Percentiles rank a stretch among this genome's conserved stretches.
Evolutionary conservation across 1,139 yeast genomes (phyloP).

Genomic region (Suhomyces bribrorum): DNA sequence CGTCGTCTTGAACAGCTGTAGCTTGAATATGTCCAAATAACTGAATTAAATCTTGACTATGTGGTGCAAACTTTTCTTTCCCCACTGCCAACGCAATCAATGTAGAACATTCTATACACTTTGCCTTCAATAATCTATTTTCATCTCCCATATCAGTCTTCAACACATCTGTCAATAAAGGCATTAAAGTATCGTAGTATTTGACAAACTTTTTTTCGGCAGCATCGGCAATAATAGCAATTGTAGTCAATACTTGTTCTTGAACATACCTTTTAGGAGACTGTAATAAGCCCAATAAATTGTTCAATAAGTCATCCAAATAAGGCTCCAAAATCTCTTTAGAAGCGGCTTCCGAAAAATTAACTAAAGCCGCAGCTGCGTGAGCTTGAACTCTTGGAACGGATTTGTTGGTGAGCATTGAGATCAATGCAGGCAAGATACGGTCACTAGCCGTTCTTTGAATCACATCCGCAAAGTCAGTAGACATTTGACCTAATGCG

Average conservation of each 20-base stretch:
- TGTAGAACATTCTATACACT: conserved; percentile 94
- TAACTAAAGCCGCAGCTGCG: conserved; percentile 97
- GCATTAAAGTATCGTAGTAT: conserved; percentile 95
- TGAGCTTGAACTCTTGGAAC: conserved; percentile 96
- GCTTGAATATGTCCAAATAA: conserved; percentile 75
- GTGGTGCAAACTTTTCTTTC: conserved; percentile 79
- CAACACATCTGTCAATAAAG: conserved; percentile 77
- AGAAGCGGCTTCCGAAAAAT: conserved; percentile 89
- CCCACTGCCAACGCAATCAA: conserved; percentile 97
- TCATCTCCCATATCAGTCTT: conserved; percentile 78
- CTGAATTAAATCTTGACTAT: conserved; percentile 72
- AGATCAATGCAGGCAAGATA: conserved; percentile 84
- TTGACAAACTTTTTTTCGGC: conserved; percentile 86
- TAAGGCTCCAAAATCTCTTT: conserved; percentile 88
- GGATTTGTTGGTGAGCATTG: conserved; percentile 67
- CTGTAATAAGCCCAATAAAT: conserved; percentile 65
- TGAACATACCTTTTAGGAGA: conserved; percentile 92
- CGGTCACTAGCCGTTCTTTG: conserved; percentile 79
- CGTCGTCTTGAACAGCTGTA: conserved; percentile 60
- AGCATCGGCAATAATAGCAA: conserved; percentile 98
- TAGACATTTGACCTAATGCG: conserved; percentile 96
- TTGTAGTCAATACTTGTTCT: conserved; percentile 94
- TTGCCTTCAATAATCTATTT: conserved; percentile 80
- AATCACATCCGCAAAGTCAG: conserved; percentile 89
- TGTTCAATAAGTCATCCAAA: conserved; percentile 74